Evolutionary conservation across 257 asterid genomes (phyloP), one percentile per base, ranked within the genome.

Genomic region (Cordia subcordata): DNA sequence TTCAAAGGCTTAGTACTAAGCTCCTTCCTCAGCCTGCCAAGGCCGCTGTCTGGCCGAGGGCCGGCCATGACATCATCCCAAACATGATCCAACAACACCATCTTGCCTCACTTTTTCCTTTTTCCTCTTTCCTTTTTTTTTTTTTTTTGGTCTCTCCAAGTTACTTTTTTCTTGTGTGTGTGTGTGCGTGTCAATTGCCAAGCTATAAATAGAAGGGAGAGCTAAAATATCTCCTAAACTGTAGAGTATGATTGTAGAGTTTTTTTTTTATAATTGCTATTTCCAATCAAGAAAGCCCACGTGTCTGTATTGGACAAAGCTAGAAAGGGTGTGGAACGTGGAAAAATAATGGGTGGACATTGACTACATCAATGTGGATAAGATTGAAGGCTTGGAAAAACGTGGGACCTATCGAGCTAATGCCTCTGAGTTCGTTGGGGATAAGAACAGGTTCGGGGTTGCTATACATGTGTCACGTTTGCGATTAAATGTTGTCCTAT

Each of bases 11-110:
- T 21, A 45, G 66, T 73, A 53, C 77, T 14, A 64, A 77, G 76
- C 60, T 50, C 69, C 64, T 79, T 81, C 69, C 90, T 68, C 63
- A 92, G 96, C 62, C 84, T 92, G 67, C 82, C 81, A 2, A 88
- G 96, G 75, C 95, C 96, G 18, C 82, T 79, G 39, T 82, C 90
- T 55, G 96, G 96, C 61, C 72, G 85, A 60, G 95, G 95, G 60
- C 98, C 98, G 60, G 90, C 96, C 5, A 76, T 85, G 10, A 86
- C 94, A 33, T 92, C 98, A 57, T 92, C 98, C 98, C 96, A 92
- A 5, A 92, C 79, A 14, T 84, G 81, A 64, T 88, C 98, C 10
- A 92, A 83, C 69, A 92, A 80, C 73, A 82, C 94, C 95, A 88
- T 87, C 54, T 60, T 70, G 10, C 8, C 35, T 27, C 35, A 27